Base-by-base conservation (phyloP, 73 alveolate species). In the Paramecium bursaria region DNA sequence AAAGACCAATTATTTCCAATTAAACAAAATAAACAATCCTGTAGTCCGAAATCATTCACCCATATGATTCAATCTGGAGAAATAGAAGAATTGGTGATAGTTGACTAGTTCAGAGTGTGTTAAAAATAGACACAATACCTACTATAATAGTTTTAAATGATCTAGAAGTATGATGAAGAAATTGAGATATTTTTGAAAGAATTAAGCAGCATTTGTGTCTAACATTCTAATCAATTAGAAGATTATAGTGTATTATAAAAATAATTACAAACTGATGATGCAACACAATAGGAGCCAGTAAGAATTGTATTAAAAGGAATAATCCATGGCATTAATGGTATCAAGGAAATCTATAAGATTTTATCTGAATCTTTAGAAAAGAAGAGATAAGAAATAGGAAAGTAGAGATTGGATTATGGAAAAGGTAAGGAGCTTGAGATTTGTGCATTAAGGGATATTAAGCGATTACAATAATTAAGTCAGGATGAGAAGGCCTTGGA, bases 81-180 rank as follows among this genome's bases (percentile, higher is more conserved):
- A 35, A 67, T 0, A 6, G 57, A 3, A 15, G 82, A 67, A 67
- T 6, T 67, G 15, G 42, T 21, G 33, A 35, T 67, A 14, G 19
- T 39, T 67, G 82, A 67, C 33, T 42, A 67, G 19, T 21, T 67
- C 1, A 67, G 44, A 21, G 82, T 39, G 35, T 67, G 47, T 67
- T 33, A 35, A 35, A 31, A 57, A 15, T 42, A 31, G 44, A 67
- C 82, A 21, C 27, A 21, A 2, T 67, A 35, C 44, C 19, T 42
- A 21, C 30, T 67, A 4, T 19, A 67, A 35, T 42, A 67, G 35
- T 67, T 53, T 53, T 15, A 31, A 15, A 6, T 27, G 21, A 35
- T 67, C 2, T 27, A 67, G 22, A 67, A 67, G 23, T 67, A 67
- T 67, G 44, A 67, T 67, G 82, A 67, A 42, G 82, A 67, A 67